phyloP scores from a whole-genome alignment of 2,329 filamentous ascomycete species.

The Pseudogymnoascus sp. region DNA sequence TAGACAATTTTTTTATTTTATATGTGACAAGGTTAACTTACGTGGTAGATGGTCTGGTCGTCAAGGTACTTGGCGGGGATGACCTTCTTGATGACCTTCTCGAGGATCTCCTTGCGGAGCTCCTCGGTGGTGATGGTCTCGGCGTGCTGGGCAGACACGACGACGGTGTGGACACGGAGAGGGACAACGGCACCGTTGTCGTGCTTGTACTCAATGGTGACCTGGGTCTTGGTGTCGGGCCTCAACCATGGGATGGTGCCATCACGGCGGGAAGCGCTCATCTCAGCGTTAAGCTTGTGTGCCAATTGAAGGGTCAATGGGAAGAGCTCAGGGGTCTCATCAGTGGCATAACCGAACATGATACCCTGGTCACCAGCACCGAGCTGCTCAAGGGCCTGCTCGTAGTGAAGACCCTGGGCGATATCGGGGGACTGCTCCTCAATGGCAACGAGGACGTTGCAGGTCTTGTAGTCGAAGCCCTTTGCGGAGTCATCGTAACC shows the following conservation, averaged over 20 bases:
- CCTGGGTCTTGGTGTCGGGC: slow-evolving; percentile 99
- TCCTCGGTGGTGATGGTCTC: slow-evolving; percentile 82
- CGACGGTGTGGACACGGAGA: slow-evolving; percentile 88
- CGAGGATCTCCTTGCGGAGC: slow-evolving; percentile 86
- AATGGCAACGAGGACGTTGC: slow-evolving; percentile 96
- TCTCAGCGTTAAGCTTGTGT: slow-evolving; percentile 94
- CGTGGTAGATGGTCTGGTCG: slow-evolving; percentile 91
- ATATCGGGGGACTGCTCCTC: slow-evolving; percentile 99
- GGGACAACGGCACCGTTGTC: slow-evolving; percentile 90
- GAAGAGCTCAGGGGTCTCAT: slow-evolving; percentile 96
- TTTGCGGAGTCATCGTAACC: slow-evolving; percentile 95
- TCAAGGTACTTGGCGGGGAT: slow-evolving; percentile 90
- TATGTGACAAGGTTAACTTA: slow-evolving; percentile 36
- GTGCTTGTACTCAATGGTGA: slow-evolving; percentile 97
- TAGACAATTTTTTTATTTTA: not conserved
- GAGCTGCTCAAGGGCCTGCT: slow-evolving; percentile 93
- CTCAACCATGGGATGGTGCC: slow-evolving; percentile 88
- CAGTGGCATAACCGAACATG: slow-evolving; percentile 99
- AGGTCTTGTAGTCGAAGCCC: slow-evolving; percentile 99
- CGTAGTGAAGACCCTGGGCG: slow-evolving; percentile 97
- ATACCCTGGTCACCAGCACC: slow-evolving; percentile 99
- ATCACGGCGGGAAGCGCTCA: slow-evolving; percentile 81
- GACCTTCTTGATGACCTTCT: slow-evolving; percentile 94
- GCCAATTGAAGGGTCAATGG: slow-evolving; percentile 88
- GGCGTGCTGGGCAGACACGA: slow-evolving; percentile 92